A percentile compares a stretch with the other conserved stretches of the same genome.
Evolutionary conservation across 2,329 filamentous ascomycete genomes (phyloP).

Genomic region (Talaromyces islandicus): DNA sequence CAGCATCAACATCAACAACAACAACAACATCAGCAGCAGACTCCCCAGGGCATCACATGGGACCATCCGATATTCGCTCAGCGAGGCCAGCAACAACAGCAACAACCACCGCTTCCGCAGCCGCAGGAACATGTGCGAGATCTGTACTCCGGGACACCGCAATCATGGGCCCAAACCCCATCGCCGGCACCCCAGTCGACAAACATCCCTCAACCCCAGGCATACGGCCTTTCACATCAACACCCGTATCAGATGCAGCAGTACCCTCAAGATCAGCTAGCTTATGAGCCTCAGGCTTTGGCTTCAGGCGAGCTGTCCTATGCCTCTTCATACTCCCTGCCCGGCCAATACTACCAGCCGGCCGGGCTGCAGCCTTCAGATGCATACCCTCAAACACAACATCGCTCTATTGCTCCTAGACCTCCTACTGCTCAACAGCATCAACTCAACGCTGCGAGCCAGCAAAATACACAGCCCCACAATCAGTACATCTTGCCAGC

Average conservation of each 20-base stretch:
- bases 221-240: constrained; percentile 22
- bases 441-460: constrained; percentile 1
- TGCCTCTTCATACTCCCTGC: constrained; percentile 24
- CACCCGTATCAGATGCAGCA: constrained; percentile 25
- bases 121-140: constrained; percentile 24
- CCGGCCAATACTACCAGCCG: constrained; percentile 25
- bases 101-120: constrained; percentile 13
- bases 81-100: constrained; percentile 17
- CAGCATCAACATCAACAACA: constrained; percentile 20
- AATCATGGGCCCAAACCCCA: constrained; percentile 26
- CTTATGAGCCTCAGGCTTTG: constrained; percentile 24
- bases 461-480: constrained; percentile 14
- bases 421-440: constrained; percentile 17
- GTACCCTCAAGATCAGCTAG: constrained; percentile 25
- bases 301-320: constrained; percentile 26
- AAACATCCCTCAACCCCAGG: constrained; percentile 19
- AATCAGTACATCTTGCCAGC: constrained; percentile 21
- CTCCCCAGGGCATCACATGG: constrained; percentile 13
- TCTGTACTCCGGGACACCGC: constrained; percentile 26
- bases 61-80: constrained; percentile 12
- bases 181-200: constrained; percentile 22
- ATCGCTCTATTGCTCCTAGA: constrained; percentile 16
- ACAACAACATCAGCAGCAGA: constrained; percentile 19
- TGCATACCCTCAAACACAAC: constrained; percentile 20
- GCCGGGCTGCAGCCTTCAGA: constrained; percentile 23